These are phyloP conservation scores for Torulaspora indica DNA, from an alignment of 805 yeast genomes.

Conservation along the genomic window DNA sequence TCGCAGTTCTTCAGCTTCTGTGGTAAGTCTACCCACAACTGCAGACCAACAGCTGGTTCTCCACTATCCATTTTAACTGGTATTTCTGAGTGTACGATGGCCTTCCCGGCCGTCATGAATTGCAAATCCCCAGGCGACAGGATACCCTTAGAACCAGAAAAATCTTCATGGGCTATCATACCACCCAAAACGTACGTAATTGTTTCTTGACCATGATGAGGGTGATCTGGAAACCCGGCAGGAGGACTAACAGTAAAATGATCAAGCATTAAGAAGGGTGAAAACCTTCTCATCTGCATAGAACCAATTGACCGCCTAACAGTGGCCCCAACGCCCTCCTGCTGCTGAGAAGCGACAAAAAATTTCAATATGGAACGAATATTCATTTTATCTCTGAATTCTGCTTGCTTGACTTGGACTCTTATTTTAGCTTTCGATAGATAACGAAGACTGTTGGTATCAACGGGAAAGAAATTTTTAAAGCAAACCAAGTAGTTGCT, in stretches of 20 bases:
- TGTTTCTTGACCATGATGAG: conserved; percentile 82
- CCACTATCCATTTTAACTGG: conserved; percentile 54
- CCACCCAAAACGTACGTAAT: conserved; percentile 64
- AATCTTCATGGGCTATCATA: conserved; percentile 75
- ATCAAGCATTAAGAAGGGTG: conserved; percentile 78
- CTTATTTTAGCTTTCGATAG: no score
- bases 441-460: neutral
- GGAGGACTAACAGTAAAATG: conserved; percentile 63
- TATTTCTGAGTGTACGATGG: conserved; percentile 82
- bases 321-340: conserved; percentile 85
- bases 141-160: conserved; percentile 78
- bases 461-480: neutral
- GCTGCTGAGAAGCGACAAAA: conserved; percentile 59
- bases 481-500: neutral
- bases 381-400: conserved; percentile 8
- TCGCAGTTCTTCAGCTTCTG: conserved; percentile 52
- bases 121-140: conserved; percentile 80
- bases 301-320: conserved; percentile 81
- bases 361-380: conserved; percentile 47
- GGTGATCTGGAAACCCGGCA: conserved; percentile 79
- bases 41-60: conserved; percentile 62
- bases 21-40: conserved; percentile 85
- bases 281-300: conserved; percentile 60
- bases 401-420: neutral
- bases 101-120: conserved; percentile 91